A percentile compares a stretch with the other conserved stretches of the same genome.
phyloP scores from a whole-genome alignment of 2,329 filamentous ascomycete genomes.

The Cercospora sesami region DNA sequence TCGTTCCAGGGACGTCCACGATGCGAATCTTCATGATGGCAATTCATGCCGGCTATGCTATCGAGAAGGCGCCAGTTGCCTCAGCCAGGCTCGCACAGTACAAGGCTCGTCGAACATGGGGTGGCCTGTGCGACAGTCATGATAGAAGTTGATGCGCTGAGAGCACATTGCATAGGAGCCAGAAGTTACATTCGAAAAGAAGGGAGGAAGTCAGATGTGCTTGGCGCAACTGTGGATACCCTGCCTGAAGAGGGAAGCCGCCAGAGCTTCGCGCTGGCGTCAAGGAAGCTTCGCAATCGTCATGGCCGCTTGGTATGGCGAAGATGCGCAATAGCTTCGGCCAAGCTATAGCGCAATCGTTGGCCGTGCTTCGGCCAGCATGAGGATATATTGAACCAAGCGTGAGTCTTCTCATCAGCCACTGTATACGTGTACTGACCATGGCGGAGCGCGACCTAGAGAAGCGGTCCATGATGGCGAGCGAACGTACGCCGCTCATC shows the following conservation, averaged over 20 bases:
- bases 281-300: conserved; percentile 8
- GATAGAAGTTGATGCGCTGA: background rate
- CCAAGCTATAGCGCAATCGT: conserved; percentile 23
- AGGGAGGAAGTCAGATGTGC: conserved; percentile 1
- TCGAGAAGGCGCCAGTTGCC: background rate
- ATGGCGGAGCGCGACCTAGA: conserved; percentile 26
- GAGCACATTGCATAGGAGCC: background rate
- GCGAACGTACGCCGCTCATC: conserved; percentile 68
- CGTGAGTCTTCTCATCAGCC: conserved; percentile 12
- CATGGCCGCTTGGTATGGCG: conserved; percentile 23
- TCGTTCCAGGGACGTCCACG: background rate
- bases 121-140: background rate
- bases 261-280: conserved; percentile 3
- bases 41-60: background rate
- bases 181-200: background rate
- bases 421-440: conserved; percentile 12
- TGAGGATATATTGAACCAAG: background rate
- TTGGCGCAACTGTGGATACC: background rate
- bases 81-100: background rate
- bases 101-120: background rate
- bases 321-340: conserved; percentile 25
- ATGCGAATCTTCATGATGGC: background rate
- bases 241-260: conserved; percentile 4
- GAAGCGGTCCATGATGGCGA: conserved; percentile 41
- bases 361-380: conserved; percentile 19